Base-by-base conservation (phyloP, 129 eudicot genomes). In the Heracleum sosnowskyi region DNA sequence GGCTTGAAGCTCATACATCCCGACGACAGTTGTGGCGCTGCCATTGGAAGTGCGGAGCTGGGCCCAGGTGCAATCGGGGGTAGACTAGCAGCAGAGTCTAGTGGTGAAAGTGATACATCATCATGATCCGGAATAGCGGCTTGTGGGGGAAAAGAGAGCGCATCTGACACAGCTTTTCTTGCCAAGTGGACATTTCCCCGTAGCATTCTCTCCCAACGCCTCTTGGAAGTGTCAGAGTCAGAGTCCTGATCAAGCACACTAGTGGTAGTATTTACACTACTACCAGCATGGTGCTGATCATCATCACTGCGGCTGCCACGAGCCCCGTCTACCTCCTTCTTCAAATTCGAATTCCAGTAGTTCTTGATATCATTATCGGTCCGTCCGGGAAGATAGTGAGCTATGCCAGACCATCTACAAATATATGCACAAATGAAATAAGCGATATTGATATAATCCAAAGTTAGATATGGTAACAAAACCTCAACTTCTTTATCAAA, bases 401-500 rank as follows among this genome's bases (percentile, higher is more conserved):
- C 91, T 87, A 87, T 87, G 28, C 83, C 86, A 42, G 91, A 80
- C 91, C 91, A 87, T 78, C 91, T 87, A 75, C 49, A 55, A 22
- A 55, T 55, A 24, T 55, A 51, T 24, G 29, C 29, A 55, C 78
- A 44, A n/a, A 24, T 22, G 4, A 24, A 44, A 24, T 2, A 24
- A 22, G 20, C 12, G 29, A 55, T 22, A 55, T 24, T 24, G 2
- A 55, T 55, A 22, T 55, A 55, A 24, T 55, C 24, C 29, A 6
- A 7, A 8, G 13, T 11, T 11, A 9, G 4, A 55, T 24, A 55
- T 6, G n/a, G 7, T 8, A 55, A 55, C 5, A 5, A 55, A 53
- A 55, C 24, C 29, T 8, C 4, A 24, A 55, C 13, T 24, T 55
- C 29, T 22, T 7, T 24, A 49, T 49, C 5, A 49, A 49, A 49